Conservation (phyloP, 306 rosid genomes). For the Begonia masoniana region DNA sequence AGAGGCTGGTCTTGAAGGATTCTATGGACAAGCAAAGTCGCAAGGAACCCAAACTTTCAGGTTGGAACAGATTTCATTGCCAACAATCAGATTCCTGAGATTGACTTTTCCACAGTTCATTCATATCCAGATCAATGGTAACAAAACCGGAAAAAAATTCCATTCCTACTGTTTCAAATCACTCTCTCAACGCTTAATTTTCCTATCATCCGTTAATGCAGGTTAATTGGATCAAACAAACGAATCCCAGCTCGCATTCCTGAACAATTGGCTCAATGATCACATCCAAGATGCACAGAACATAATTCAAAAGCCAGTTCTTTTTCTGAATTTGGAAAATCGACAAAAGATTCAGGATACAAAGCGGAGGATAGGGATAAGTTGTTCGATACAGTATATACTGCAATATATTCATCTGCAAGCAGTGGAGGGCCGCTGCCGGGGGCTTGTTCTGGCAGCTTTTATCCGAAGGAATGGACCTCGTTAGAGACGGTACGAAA, state of each 20-base stretch:
- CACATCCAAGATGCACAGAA: conserved; percentile 80
- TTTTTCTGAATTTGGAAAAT: conserved; percentile 79
- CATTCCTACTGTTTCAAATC: too few species aligned
- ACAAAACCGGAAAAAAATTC: background rate
- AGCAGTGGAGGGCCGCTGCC: conserved; percentile 57
- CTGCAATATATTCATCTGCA: conserved; percentile 63
- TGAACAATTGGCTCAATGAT: conserved; percentile 47
- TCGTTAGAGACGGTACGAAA: conserved; percentile 65
- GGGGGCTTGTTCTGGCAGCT: conserved; percentile 96
- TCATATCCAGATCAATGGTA: conserved; percentile 92
- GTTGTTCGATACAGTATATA: conserved; percentile 36
- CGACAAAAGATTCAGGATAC: conserved; percentile 25
- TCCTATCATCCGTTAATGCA: conserved; percentile 4
- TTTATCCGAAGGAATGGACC: conserved; percentile 63
- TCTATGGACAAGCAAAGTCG: conserved; percentile 53
- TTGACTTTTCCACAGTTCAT: conserved; percentile 83
- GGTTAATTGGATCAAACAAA: conserved; percentile 49
- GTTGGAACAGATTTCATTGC: conserved; percentile 86
- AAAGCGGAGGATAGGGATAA: conserved; percentile 43
- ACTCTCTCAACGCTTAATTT: too few species aligned
- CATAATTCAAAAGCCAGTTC: conserved; percentile 66
- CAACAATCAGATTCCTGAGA: conserved; percentile 67
- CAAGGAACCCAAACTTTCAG: conserved; percentile 36
- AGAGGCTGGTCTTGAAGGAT: conserved; percentile 84
- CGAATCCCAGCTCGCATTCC: conserved; percentile 52